A percentile compares a stretch with the other conserved stretches of the same genome.
phyloP scores from a whole-genome alignment of 2,329 filamentous ascomycete genomes.

The Ophiostoma tasmaniense region DNA sequence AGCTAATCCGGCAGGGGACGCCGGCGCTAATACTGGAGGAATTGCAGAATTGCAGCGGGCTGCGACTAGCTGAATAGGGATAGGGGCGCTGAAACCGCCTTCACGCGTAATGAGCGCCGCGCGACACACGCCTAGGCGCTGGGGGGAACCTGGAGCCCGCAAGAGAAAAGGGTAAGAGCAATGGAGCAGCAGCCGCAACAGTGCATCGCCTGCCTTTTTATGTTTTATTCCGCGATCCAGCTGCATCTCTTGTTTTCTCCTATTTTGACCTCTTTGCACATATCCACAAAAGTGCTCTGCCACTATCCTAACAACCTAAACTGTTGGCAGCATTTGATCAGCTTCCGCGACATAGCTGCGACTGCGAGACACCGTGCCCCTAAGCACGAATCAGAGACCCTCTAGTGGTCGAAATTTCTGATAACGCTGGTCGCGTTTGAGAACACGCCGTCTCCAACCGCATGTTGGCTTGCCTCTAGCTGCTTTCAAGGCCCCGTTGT shows the following conservation, averaged over 20 bases:
- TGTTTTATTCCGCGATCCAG: neutral
- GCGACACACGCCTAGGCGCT: constrained; percentile 1
- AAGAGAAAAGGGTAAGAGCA: constrained; percentile 7
- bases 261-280: neutral
- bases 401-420: constrained; percentile 12
- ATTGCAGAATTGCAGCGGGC: constrained; percentile 4
- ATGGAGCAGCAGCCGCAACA: neutral
- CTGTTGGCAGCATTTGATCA: neutral
- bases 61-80: neutral
- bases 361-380: neutral
- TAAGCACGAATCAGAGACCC: constrained; percentile 6
- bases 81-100: neutral
- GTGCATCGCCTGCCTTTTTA: neutral
- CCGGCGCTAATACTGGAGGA: constrained; percentile 1
- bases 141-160: neutral
- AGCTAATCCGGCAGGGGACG: constrained; percentile 11
- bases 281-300: neutral
- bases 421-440: constrained; percentile 13
- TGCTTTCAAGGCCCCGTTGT: neutral
- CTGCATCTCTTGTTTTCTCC: neutral
- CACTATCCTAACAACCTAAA: neutral
- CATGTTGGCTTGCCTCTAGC: constrained; percentile 3
- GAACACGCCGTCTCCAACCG: constrained; percentile 12
- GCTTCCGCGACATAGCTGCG: neutral
- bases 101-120: constrained; percentile 10